These are phyloP conservation scores for Sporodiniella umbellata DNA, from an alignment of 371 early-diverging fungal species.

Conservation along the genomic window DNA sequence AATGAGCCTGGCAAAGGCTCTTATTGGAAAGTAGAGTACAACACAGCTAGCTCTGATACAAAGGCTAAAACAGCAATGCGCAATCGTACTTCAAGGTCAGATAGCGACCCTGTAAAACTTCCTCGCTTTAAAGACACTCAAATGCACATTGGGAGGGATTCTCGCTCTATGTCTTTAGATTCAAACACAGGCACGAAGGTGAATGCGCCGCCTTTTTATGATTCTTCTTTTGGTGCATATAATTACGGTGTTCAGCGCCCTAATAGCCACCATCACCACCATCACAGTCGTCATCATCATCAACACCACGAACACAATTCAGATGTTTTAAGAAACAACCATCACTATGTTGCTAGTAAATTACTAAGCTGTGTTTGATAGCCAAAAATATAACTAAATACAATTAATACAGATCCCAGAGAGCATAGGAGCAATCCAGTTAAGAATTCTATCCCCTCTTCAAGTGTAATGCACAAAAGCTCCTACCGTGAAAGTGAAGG, in stretches of 20 bases:
- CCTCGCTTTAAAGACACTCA: slow-evolving; percentile 18
- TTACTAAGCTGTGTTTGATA: not conserved
- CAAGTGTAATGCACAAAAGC: too few species aligned
- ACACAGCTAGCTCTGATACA: slow-evolving; percentile 33
- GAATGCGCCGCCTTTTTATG: not conserved
- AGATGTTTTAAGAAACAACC: not conserved
- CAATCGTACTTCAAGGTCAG: slow-evolving; percentile 18
- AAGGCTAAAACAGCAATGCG: slow-evolving; percentile 11
- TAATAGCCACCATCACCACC: not conserved
- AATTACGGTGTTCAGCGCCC: too few species aligned
- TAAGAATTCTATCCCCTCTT: too few species aligned
- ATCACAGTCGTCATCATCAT: not conserved
- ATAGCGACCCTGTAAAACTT: slow-evolving; percentile 13
- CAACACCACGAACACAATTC: not conserved
- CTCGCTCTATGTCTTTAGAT: slow-evolving; percentile 17
- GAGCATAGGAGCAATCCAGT: not conserved
- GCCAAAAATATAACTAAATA: not conserved
- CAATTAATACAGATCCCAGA: not conserved
- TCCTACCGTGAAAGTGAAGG: too few species aligned
- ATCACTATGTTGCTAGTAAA: not conserved
- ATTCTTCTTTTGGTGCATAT: not conserved
- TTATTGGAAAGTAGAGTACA: slow-evolving; percentile 83
- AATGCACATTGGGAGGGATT: slow-evolving; percentile 14
- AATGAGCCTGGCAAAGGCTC: slow-evolving; percentile 96
- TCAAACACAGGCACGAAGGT: slow-evolving; percentile 10